These are phyloP conservation scores for Agrostemma githago DNA, from an alignment of 148 eudicot genomes.

Conservation along the genomic window DNA sequence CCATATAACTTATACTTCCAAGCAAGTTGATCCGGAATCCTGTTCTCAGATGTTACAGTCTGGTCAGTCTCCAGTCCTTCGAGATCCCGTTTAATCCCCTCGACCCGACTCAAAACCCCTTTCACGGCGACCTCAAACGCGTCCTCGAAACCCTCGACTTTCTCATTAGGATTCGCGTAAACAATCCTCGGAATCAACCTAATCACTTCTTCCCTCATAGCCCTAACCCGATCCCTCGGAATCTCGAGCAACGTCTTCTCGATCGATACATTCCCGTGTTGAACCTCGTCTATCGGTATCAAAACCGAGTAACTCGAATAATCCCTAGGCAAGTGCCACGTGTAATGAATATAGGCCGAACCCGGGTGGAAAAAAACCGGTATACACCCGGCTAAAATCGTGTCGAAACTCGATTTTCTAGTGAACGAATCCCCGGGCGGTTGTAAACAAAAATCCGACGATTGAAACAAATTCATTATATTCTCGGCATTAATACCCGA, in stretches of 20 bases:
- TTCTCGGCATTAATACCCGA: slow-evolving; percentile 29
- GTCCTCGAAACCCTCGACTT: slow-evolving; percentile 38
- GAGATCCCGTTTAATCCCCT: slow-evolving; percentile 25
- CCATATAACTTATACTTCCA: slow-evolving; percentile 60
- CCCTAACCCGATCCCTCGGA: slow-evolving; percentile 17
- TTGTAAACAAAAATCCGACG: slow-evolving; percentile 61
- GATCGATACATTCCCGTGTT: slow-evolving; percentile 31
- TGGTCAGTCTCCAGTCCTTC: slow-evolving; percentile 21
- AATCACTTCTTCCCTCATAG: slow-evolving; percentile 58
- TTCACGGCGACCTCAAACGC: slow-evolving; percentile 60
- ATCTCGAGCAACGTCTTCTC: slow-evolving; percentile 34
- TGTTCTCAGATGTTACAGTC: slow-evolving; percentile 18
- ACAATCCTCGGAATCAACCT: slow-evolving; percentile 50
- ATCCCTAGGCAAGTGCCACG: slow-evolving; percentile 74
- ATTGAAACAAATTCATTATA: slow-evolving; percentile 51
- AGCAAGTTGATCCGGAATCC: slow-evolving; percentile 36
- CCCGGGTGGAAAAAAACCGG: slow-evolving; percentile 72
- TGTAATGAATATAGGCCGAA: slow-evolving; percentile 60
- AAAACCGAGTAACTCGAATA: slow-evolving; percentile 47
- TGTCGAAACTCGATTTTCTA: slow-evolving; percentile 59
- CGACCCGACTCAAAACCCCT: slow-evolving; percentile 40
- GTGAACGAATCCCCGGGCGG: slow-evolving; percentile 83
- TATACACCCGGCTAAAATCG: slow-evolving; percentile 63
- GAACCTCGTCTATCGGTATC: slow-evolving; percentile 46
- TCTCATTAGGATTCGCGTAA: slow-evolving; percentile 52